Base-by-base conservation (phyloP, 805 yeast genomes). In the Naumovozyma castellii region DNA sequence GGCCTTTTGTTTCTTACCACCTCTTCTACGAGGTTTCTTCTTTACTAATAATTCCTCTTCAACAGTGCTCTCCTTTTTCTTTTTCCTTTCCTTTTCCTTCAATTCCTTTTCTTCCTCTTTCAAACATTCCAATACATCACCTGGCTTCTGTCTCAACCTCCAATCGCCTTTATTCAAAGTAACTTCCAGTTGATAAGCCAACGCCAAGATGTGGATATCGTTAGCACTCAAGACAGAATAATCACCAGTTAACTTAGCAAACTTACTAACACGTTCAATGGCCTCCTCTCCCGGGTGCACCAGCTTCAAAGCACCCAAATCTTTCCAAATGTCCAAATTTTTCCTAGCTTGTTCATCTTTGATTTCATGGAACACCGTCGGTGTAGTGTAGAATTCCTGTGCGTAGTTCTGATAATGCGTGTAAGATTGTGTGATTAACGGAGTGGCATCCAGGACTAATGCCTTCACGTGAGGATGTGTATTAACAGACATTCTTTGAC, bases 371-470 rank as follows among this genome's bases (percentile, higher is more conserved):
- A 72, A 76, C 14, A 92, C 97, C 1, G 96, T 88, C 12, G 97
- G 97, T 2, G 97, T 85, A 12, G 97, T 88, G 59, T 69, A 82
- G 54, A 84, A 84, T n/a, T 64, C 60, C 14, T 71, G 61, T 1
- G 95, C 97, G 55, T 72, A 75, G 47, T 73, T 75, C 51, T 79
- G 78, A 34, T 92, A 67, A 16, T 79, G 73, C 2, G 87, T 71
- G 10, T 84, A 84, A 4, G 92, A 71, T 53, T 85, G 94, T 2
- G 94, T 82, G 50, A 92, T 83, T 49, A 92, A 66, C 4, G 98
- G 98, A 37, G 95, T 92, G 3, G 98, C 97, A 72, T 92, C 98
- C 48, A 92, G 70, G 27, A 85, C 84, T 41, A 94, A 67, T 1
- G 78, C 67, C 45, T 72, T 67, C 22, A 78, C 73, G 43, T 66